Evolutionary conservation across 1,284 basidiomycete species (phyloP), one percentile per base, ranked within the genome.

Genomic region (Moniliella sp.): DNA sequence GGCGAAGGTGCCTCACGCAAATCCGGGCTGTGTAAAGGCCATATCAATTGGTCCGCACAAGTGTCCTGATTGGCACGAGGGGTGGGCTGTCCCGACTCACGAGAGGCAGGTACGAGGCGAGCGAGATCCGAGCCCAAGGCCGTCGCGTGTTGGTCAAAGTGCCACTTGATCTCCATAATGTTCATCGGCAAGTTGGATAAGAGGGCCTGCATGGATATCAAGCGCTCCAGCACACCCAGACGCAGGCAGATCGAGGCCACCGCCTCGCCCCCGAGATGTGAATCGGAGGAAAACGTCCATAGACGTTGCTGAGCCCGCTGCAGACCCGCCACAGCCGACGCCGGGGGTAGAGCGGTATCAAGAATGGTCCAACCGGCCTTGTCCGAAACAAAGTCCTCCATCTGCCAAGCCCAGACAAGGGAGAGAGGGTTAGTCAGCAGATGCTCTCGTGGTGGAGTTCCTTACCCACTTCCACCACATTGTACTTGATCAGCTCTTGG

Each of bases 361-460:
- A 74, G 64, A n/a, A 84, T 63, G 0, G 73, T 73, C 0, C 82
- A 66, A 12, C 81, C 80, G 46, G 74, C 76, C 62, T 83, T 82
- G 45, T 86, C 81, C 35, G 74, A 69, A 55, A 78, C 75, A 70
- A 75, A 79, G 51, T 86, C 83, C 66, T 91, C 83, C 33, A 72
- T 67, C 76, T 80, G 44, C n/a, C 21, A 23, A 23, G 8, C 8
- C 8, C 21, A 23, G 7, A 23, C 21, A 23, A 7, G 21, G 21
- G 8, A 23, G 7, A 23, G 8, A 23, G 8, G 21, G 8, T 23
- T 7, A 23, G 8, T 19, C 12, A 4, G 28, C n/a, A 14, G 12
- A 18, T 8, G 23, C 15, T 28, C 18, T 17, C 28, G 30, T 37
- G 23, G 15, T 28, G 4, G 14, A 83, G n/a, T n/a, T n/a, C n/a